Evolutionary conservation across 495 filamentous ascomycete species (phyloP).

Genomic region (Penicillium maclennaniae): DNA sequence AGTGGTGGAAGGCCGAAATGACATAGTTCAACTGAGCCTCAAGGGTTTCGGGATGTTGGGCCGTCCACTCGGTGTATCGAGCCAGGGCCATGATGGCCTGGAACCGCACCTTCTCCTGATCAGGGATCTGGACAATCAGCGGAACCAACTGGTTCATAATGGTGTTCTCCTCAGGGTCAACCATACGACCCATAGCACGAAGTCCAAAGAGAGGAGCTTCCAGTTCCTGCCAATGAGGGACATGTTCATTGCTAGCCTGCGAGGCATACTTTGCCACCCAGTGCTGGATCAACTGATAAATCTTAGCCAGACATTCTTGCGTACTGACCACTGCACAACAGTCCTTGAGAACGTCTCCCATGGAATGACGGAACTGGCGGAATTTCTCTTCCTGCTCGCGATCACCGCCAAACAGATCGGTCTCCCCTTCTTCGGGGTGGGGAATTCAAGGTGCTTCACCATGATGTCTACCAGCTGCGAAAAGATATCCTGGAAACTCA

Average conservation of each 20-base stretch:
- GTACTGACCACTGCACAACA: conserved; percentile 94
- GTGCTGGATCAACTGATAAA: conserved; percentile 73
- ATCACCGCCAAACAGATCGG: conserved; percentile 91
- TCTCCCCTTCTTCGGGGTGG: conserved; percentile 69
- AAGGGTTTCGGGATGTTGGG: conserved; percentile 86
- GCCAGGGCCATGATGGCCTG: conserved; percentile 96
- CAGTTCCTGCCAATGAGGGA: conserved; percentile 95
- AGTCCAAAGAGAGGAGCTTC: conserved; percentile 94
- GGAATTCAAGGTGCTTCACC: conserved; percentile 87
- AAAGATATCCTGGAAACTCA: conserved; percentile 72
- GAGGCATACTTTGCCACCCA: conserved; percentile 83
- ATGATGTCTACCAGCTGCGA: conserved; percentile 88
- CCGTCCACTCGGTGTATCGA: conserved; percentile 96
- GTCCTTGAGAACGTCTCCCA: conserved; percentile 98
- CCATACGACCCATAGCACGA: conserved; percentile 96
- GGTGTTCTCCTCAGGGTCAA: conserved; percentile 77
- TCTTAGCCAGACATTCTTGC: conserved; percentile 82
- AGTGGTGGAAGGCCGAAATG: conserved; percentile 80
- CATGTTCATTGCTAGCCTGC: conserved; percentile 63
- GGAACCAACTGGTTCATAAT: conserved; percentile 88
- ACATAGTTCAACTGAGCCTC: conserved; percentile 92
- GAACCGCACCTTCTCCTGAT: conserved; percentile 94
- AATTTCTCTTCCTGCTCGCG: conserved; percentile 96
- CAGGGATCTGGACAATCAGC: conserved; percentile 86
- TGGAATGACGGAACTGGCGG: conserved; percentile 89